Conservation (phyloP, 2,329 filamentous ascomycete species). For the Torrubiella hemipterigena region DNA sequence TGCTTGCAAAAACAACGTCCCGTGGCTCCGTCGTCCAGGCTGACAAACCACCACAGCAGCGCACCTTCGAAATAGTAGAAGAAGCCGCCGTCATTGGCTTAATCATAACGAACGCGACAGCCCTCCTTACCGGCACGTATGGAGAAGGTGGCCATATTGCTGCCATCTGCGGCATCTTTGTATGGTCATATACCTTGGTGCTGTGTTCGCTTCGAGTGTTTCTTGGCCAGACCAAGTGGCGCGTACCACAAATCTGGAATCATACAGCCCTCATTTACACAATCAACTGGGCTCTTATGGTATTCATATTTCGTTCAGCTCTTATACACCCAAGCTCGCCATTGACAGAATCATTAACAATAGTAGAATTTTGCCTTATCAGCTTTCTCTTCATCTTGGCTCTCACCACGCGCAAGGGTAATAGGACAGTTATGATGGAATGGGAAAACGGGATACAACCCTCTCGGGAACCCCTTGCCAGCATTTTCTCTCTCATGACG, state of each 20-base stretch:
- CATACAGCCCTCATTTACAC: slow-evolving; percentile 81
- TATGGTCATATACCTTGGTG: slow-evolving; percentile 74
- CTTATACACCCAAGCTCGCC: slow-evolving; percentile 63
- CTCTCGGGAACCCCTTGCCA: slow-evolving; percentile 75
- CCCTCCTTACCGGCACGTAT: slow-evolving; percentile 37
- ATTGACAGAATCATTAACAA: slow-evolving; percentile 50
- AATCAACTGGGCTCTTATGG: slow-evolving; percentile 64
- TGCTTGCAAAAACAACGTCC: slow-evolving; percentile 46
- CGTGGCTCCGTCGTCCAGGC: slow-evolving; percentile 55
- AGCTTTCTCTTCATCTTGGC: slow-evolving; percentile 65
- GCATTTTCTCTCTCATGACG: slow-evolving; percentile 73
- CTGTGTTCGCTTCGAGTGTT: slow-evolving; percentile 62
- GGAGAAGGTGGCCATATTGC: slow-evolving; percentile 44
- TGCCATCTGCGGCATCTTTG: slow-evolving; percentile 53
- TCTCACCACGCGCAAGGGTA: slow-evolving; percentile 77
- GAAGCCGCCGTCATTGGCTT: slow-evolving; percentile 61
- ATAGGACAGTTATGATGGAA: slow-evolving; percentile 76
- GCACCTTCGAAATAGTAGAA: slow-evolving; percentile 60
- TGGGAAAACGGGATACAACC: slow-evolving; percentile 83
- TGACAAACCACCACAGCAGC: slow-evolving; percentile 63
- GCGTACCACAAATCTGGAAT: slow-evolving; percentile 70
- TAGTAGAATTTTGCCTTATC: slow-evolving; percentile 62
- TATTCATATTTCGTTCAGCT: slow-evolving; percentile 73
- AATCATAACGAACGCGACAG: slow-evolving; percentile 52
- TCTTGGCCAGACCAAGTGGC: slow-evolving; percentile 53